phyloP scores from a whole-genome alignment of 139 green algal genomes.

The Chlamydomonas schloesseri region DNA sequence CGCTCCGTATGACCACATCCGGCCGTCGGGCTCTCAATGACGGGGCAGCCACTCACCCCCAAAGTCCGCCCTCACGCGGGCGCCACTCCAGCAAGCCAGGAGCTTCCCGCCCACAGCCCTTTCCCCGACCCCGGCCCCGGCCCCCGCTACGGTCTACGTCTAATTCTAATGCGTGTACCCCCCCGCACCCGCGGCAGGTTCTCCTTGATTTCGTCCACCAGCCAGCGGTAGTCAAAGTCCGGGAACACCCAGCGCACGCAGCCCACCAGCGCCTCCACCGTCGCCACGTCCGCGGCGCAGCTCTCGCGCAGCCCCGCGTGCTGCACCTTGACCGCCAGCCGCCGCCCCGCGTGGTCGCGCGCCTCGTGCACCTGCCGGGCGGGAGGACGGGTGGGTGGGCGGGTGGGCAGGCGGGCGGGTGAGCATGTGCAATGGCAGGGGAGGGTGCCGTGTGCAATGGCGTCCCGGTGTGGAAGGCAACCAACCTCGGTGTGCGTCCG shows the following conservation, averaged over 20 bases:
- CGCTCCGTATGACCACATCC: no score
- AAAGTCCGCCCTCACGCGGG: no score
- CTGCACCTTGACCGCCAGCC: constrained; percentile 81
- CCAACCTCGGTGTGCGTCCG: no score
- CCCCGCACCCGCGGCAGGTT: constrained; percentile 70
- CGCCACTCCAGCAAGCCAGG: no score
- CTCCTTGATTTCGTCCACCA: constrained; percentile 90
- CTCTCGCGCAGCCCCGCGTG: constrained; percentile 86
- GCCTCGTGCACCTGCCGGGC: constrained; percentile 86
- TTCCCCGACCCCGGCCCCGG: not conserved
- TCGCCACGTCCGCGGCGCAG: constrained; percentile 82
- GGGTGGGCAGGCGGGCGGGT: no score
- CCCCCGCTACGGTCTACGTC: not conserved
- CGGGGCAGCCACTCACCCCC: no score
- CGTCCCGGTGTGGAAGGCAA: no score
- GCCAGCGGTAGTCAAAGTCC: constrained; percentile 83
- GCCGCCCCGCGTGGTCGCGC: constrained; percentile 67
- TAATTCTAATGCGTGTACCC: no score
- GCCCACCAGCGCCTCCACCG: constrained; percentile 82
- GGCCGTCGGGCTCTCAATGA: no score
- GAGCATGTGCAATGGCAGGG: no score
- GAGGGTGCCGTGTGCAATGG: no score
- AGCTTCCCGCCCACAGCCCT: not conserved
- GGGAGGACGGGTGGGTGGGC: not conserved
- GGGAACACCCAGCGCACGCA: constrained; percentile 60